Base-by-base conservation (phyloP, 2,329 filamentous ascomycete species). In the Metarhizium album region DNA sequence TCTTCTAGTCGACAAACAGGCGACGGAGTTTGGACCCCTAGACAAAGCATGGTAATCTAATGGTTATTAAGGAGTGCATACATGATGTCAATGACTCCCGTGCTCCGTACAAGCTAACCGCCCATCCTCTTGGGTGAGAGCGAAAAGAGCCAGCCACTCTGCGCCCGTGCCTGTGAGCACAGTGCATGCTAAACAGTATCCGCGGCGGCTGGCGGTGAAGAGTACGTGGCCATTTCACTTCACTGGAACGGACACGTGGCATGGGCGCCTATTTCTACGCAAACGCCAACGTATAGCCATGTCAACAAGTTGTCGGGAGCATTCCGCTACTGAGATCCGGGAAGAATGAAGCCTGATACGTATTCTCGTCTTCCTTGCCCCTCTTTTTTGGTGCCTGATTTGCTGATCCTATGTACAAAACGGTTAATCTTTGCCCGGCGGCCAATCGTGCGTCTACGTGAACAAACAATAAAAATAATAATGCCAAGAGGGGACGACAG, bases 201-300 rank as follows among this genome's bases (percentile, higher is more conserved):
- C n/a, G n/a, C n/a, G n/a, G n/a, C n/a, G n/a, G n/a, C n/a, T n/a
- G n/a, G n/a, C n/a, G n/a, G n/a, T n/a, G n/a, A n/a, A n/a, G n/a
- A n/a, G n/a, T n/a, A n/a, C n/a, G n/a, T n/a, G n/a, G n/a, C n/a
- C n/a, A n/a, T n/a, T n/a, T n/a, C n/a, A n/a, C n/a, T n/a, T n/a
- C n/a, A 46, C 43, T 52, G 51, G 46, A 53, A 52, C 51, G 51
- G 47, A 51, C 48, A 48, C 46, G 46, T 55, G 55, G 53, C 53
- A 51, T 52, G 53, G 23, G 7, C 16, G 8, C 16, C 3, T n/a
- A 9, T 23, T 29, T 2, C 38, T 29, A 43, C 45, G 4, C 13
- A n/a, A 20, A 7, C n/a, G 29, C 37, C 33, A 27, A 20, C 27
- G 18, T 18, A 22, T 18, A 33, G 29, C 23, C 16, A 40, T n/a